Evolutionary conservation across 495 filamentous ascomycete genomes (phyloP), one percentile per base, ranked within the genome.

Genomic region (Annulohypoxylon moriforme): DNA sequence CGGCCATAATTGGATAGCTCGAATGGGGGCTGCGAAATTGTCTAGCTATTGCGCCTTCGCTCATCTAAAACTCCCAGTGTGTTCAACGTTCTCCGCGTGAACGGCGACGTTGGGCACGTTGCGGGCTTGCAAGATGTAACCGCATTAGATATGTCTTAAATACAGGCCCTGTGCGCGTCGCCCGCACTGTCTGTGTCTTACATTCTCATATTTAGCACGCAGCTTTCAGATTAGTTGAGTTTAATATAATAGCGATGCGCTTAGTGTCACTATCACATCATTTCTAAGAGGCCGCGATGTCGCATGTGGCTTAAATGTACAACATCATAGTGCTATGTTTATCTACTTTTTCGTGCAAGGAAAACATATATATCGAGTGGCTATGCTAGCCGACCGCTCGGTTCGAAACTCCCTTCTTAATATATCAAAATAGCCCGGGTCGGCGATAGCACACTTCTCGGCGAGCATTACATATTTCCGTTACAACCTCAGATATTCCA

Each of bases 81-180:
- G 25, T 63, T 16, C 38, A 18, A 20, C 31, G 22, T 60, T 29
- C 68, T 64, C 55, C 64, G 60, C 64, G 60, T 64, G 64, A 64
- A 57, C 38, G 27, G 40, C 60, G n/a, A 46, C 52, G 10, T 50
- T 29, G 31, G 64, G 46, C 60, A 64, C 50, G 47, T 65, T 57
- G 46, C 24, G 42, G 42, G 25, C 52, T 64, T 63, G 20, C 36
- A 60, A 49, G 38, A 44, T 25, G 46, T 53, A 31, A 36, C 18
- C 34, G 14, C 52, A 36, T 64, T 42, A 68, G 44, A 64, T 52
- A 20, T 57, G 25, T 64, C 53, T 64, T 64, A 59, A 36, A 34
- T 22, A 49, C 27, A 42, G 58, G 44, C 13, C 25, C 14, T 22
- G 22, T 42, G 49, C 50, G 46, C 33, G n/a, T 47, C 9, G n/a